Conservation (phyloP, 345 rosid species). For the Sonneratia alba region DNA sequence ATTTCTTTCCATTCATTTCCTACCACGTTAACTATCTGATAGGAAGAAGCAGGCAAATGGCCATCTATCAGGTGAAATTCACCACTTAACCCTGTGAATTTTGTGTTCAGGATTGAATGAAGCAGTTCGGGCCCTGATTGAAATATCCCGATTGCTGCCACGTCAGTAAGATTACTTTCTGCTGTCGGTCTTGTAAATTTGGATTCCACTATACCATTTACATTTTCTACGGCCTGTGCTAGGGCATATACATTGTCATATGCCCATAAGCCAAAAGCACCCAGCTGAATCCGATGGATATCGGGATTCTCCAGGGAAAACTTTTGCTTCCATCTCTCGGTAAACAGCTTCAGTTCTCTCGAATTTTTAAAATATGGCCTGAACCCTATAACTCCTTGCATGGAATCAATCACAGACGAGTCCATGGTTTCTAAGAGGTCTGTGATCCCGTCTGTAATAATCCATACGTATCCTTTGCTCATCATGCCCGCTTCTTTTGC, state of each 20-base stretch:
- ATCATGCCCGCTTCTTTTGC: slow-evolving; percentile 48
- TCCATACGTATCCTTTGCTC: slow-evolving; percentile 51
- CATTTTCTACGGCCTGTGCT: slow-evolving; percentile 7
- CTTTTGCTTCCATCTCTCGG: slow-evolving; percentile 20
- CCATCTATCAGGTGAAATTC: slow-evolving; percentile 25
- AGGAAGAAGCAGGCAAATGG: slow-evolving; percentile 23
- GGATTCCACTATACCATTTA: background rate
- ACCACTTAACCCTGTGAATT: slow-evolving; percentile 32
- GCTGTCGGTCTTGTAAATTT: background rate
- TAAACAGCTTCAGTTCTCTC: slow-evolving; percentile 11
- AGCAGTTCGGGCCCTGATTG: slow-evolving; percentile 18
- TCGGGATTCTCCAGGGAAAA: slow-evolving; percentile 14
- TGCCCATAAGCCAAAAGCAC: slow-evolving; percentile 24
- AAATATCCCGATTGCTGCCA: slow-evolving; percentile 3
- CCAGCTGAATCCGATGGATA: slow-evolving; percentile 4
- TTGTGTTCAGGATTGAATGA: slow-evolving; percentile 14
- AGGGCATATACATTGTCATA: slow-evolving; percentile 13
- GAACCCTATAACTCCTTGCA: slow-evolving; percentile 37
- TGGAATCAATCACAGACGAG: slow-evolving; percentile 9
- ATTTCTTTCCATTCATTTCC: slow-evolving; percentile 18
- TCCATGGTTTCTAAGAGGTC: slow-evolving; percentile 3
- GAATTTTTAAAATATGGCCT: slow-evolving; percentile 17
- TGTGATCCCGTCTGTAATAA: slow-evolving; percentile 22
- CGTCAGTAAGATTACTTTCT: background rate
- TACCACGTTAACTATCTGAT: slow-evolving; percentile 34